Conservation (phyloP, 2,329 filamentous ascomycete genomes). For the Epicoccum nigrum region DNA sequence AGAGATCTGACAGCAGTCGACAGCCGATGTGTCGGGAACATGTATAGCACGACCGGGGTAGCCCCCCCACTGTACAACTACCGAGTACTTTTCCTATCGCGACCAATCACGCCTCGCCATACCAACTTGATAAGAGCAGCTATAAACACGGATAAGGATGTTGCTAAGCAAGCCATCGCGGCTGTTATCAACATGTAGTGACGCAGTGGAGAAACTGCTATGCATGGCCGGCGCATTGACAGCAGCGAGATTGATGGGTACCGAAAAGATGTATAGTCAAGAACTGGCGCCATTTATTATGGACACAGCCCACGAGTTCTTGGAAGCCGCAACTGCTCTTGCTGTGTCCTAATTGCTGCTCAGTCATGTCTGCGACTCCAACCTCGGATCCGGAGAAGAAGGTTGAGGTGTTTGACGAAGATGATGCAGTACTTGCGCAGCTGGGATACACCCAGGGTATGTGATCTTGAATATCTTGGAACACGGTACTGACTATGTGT, state of each 20-base stretch:
- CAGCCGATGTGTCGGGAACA: background rate
- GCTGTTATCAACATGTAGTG: constrained; percentile 19
- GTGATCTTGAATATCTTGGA: background rate
- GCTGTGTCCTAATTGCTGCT: background rate
- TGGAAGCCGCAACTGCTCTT: background rate
- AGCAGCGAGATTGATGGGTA: constrained; percentile 8
- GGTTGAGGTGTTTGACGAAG: constrained; percentile 32
- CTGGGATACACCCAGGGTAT: constrained; percentile 51
- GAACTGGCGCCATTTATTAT: background rate
- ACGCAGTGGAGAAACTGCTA: constrained; percentile 16
- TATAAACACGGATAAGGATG: constrained; percentile 11
- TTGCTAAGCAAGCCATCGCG: background rate
- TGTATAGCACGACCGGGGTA: constrained; percentile 1
- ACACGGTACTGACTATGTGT: constrained; percentile 10
- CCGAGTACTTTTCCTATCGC: constrained; percentile 23
- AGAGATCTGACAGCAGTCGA: too few relatives aligned
- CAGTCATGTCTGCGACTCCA: constrained; percentile 18
- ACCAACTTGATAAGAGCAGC: constrained; percentile 26
- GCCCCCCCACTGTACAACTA: constrained; percentile 20
- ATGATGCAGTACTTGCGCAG: constrained; percentile 50
- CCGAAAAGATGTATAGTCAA: constrained; percentile 6
- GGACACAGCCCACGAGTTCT: background rate
- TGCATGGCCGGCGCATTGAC: constrained; percentile 16
- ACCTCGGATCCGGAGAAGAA: constrained; percentile 29
- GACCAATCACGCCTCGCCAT: constrained; percentile 24